Percentiles rank a stretch among this genome's conserved stretches.
Conservation (phyloP, 345 rosid genomes). For the Gossypioides kirkii region DNA sequence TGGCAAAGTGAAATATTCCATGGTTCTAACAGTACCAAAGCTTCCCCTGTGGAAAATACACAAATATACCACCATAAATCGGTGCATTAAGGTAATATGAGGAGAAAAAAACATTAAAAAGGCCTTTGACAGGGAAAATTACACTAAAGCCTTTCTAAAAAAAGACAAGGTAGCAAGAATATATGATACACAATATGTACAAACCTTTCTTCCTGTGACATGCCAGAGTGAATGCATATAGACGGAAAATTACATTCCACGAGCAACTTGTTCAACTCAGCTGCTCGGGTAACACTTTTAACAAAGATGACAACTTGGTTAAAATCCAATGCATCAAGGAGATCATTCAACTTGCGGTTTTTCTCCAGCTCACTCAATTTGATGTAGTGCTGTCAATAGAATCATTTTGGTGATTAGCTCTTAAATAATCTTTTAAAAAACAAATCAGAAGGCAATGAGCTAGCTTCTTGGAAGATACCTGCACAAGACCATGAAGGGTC, state of each 20-base stretch:
- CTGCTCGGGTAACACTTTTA: conserved; percentile 92
- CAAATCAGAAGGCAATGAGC: too few species aligned
- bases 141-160: neutral
- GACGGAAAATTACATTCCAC: conserved; percentile 97
- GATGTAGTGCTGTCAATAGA: conserved; percentile 81
- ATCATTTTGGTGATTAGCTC: neutral
- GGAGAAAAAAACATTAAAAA: neutral
- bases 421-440: neutral
- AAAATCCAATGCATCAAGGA: conserved; percentile 96
- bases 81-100: neutral
- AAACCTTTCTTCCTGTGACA: conserved; percentile 99
- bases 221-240: conserved; percentile 97
- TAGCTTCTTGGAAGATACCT: conserved; percentile 37
- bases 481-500: conserved; percentile 99
- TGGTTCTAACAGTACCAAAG: neutral
- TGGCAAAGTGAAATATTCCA: neutral
- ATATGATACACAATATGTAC: neutral
- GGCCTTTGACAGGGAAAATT: neutral
- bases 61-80: neutral
- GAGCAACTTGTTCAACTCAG: conserved; percentile 87
- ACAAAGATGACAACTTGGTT: conserved; percentile 97
- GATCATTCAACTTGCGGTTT: conserved; percentile 93
- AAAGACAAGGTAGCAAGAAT: neutral
- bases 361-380: conserved; percentile 93
- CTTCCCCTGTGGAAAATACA: neutral